Conservation (phyloP, 1,284 basidiomycete genomes). For the Marasmius sp. region DNA sequence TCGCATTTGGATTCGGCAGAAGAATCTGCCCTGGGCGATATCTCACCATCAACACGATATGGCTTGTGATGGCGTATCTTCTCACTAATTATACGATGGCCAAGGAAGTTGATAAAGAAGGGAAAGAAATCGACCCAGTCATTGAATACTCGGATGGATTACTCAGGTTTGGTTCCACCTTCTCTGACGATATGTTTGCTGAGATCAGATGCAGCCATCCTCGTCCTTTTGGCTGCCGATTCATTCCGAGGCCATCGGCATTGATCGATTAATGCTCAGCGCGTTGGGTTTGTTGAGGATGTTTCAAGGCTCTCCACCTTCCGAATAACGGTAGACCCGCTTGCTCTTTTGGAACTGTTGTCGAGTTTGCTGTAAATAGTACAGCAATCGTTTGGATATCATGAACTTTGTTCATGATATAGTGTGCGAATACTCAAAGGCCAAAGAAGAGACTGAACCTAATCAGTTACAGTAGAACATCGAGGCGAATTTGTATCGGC, state of each 20-base stretch:
- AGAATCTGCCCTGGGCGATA: neutral
- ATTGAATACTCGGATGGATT: neutral
- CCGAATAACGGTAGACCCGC: too few species aligned
- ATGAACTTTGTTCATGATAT: too few species aligned
- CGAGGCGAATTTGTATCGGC: too few species aligned
- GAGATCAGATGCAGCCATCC: neutral
- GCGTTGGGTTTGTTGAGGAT: too few species aligned
- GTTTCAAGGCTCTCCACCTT: too few species aligned
- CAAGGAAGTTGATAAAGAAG: neutral
- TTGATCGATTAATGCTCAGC: neutral
- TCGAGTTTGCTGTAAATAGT: too few species aligned
- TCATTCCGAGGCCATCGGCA: neutral
- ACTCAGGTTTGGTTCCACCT: neutral
- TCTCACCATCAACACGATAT: neutral
- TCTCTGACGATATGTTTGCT: neutral
- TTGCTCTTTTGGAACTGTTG: too few species aligned
- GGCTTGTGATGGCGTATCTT: neutral
- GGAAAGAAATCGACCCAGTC: neutral
- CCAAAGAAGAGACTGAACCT: too few species aligned
- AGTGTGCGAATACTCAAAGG: too few species aligned
- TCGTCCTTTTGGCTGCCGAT: conserved; percentile 1
- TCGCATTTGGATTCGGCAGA: conserved; percentile 3
- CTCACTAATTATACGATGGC: neutral
- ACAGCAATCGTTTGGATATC: too few species aligned
- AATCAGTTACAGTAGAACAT: too few species aligned